Conservation (phyloP, 805 yeast species). For the Starmerella vaccinii region DNA sequence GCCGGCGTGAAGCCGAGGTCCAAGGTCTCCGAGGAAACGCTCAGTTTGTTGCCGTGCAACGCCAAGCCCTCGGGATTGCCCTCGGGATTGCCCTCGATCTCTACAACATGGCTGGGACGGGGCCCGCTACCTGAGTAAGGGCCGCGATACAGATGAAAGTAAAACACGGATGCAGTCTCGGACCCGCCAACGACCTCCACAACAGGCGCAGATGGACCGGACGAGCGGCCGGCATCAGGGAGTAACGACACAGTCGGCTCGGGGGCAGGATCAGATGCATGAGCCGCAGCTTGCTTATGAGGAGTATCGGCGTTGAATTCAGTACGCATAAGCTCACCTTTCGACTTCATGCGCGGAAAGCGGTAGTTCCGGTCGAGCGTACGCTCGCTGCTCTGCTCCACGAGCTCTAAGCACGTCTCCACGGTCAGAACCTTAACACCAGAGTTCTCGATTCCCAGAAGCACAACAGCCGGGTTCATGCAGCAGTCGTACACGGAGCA, state of each 20-base stretch:
- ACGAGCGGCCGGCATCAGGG: not conserved
- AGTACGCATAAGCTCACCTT: constrained; percentile 49
- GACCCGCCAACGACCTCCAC: constrained; percentile 10
- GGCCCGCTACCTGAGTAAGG: constrained; percentile 16
- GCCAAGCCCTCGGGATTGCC: constrained; percentile 10
- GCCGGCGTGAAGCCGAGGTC: constrained; percentile 5
- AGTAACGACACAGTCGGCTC: no score
- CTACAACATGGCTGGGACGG: constrained; percentile 21
- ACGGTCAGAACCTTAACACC: constrained; percentile 56
- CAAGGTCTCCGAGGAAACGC: not conserved
- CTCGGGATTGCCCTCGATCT: constrained; percentile 19
- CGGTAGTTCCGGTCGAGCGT: constrained; percentile 51
- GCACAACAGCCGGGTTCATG: constrained; percentile 51
- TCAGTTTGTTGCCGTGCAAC: not conserved
- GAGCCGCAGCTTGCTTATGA: not conserved
- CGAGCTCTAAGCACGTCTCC: constrained; percentile 77
- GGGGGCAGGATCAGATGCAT: not conserved
- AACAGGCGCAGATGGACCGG: no score
- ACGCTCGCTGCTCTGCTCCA: constrained; percentile 46
- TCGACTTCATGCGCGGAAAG: constrained; percentile 60
- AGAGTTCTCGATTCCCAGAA: constrained; percentile 48
- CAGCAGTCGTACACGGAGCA: constrained; percentile 73
- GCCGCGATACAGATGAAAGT: constrained; percentile 21
- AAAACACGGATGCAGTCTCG: constrained; percentile 9
- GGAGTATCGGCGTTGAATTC: constrained; percentile 23